Base-by-base conservation (phyloP, 352 stramenopile species). In the Phytophthora vignae region DNA sequence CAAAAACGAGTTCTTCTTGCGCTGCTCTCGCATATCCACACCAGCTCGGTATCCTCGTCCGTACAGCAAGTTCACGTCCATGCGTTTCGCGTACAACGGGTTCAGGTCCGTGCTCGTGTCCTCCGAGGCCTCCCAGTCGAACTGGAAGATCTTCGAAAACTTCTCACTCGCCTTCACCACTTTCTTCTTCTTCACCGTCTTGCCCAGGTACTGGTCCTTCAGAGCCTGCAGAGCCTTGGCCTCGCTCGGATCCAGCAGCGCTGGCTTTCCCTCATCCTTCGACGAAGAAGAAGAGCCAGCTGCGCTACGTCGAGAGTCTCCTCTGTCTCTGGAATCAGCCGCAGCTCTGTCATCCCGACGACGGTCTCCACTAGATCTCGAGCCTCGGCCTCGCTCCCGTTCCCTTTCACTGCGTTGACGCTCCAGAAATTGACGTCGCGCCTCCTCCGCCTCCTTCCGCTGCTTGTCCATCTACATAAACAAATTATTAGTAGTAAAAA, bases 91-190 rank as follows among this genome's bases (percentile, higher is more conserved):
- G 67, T 98, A 98, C 66, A 99, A 70, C 19, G 94, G 94, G 66
- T 99, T 98, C 21, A 97, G 60, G 64, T 98, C 94, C 11, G 77
- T 59, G 27, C 87, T 97, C 36, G 95, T 99, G 73, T 99, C 95
- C 44, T 99, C 95, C 0, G 77, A 85, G 11, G 89, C 84, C 36
- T 98, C 91, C 95, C 95, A 99, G 71, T 98, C 91, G 70, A 99
- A 98, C 69, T 98, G 90, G 67, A 98, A 98, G 71, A 97, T 96
- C 69, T 97, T 95, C 38, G 88, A 84, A 60, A 98, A 98, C 71
- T 98, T 98, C 59, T 98, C 92, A 29, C 90, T 97, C 14, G 95
- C 90, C 65, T 98, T 98, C 15, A 96, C 83, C 21, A 97, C 79
- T 70, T 94, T 96, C 58, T 97, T 97, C 76, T 96, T 97, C 69